Evolutionary conservation across 345 rosid species (phyloP).

Genomic region (Syzygium oleosum): DNA sequence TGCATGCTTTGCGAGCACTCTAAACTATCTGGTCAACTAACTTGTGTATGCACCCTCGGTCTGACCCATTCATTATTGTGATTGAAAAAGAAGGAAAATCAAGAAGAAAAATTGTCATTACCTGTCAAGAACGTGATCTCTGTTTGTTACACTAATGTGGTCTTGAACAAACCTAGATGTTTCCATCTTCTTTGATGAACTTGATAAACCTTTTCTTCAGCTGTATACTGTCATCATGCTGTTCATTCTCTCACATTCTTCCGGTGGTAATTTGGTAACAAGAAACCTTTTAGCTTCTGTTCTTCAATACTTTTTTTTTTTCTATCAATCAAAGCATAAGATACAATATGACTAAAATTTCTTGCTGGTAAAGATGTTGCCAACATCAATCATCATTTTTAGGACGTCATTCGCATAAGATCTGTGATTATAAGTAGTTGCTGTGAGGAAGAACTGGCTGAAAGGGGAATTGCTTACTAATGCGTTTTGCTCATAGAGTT

Average conservation of each 20-base stretch:
- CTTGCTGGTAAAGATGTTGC: not conserved
- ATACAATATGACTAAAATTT: no score
- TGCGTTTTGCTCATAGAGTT: not conserved
- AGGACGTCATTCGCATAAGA: not conserved
- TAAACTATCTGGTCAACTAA: not conserved
- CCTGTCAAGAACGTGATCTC: not conserved
- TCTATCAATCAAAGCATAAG: no score
- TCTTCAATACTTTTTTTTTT: not conserved
- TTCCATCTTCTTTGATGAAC: not conserved
- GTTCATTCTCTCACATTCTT: not conserved
- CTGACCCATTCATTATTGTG: not conserved
- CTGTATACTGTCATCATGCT: not conserved
- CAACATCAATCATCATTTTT: not conserved
- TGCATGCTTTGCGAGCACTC: not conserved
- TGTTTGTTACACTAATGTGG: not conserved
- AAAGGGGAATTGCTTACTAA: not conserved
- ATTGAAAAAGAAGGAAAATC: not conserved
- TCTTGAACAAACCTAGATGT: not conserved
- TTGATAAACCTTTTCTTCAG: not conserved
- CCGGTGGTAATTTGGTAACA: not conserved
- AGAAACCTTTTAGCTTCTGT: not conserved
- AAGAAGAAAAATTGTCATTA: not conserved
- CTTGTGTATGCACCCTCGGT: not conserved
- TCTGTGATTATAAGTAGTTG: not conserved
- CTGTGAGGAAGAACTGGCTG: not conserved